A percentile compares a stretch with the other conserved stretches of the same genome.
These are phyloP conservation scores for Leccinum imitatum DNA, from an alignment of 768 basidiomycete genomes.

Conservation along the genomic window DNA sequence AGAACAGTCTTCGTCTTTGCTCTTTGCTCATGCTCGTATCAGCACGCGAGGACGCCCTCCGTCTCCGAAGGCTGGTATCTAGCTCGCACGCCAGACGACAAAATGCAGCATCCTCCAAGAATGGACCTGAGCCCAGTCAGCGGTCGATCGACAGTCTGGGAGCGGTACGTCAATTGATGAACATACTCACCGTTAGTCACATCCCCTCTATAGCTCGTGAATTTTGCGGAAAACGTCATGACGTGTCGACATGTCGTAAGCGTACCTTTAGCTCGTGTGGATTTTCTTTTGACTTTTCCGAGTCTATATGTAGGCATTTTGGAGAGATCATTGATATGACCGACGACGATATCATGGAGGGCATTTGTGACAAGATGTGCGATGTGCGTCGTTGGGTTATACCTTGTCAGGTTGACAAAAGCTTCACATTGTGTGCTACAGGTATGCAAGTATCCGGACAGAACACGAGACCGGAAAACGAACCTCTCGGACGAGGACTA, in stretches of 20 bases:
- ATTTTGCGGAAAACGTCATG: conserved; percentile 57
- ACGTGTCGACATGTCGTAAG: conserved; percentile 74
- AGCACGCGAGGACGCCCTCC: conserved; percentile 76
- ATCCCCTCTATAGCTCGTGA: conserved; percentile 37
- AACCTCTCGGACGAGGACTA: conserved; percentile 48
- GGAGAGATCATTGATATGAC: conserved; percentile 61
- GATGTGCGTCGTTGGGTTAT: conserved; percentile 51
- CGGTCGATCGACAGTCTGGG: conserved; percentile 62
- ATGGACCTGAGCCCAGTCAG: conserved; percentile 66
- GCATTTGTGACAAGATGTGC: conserved; percentile 76
- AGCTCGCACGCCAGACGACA: conserved; percentile 46
- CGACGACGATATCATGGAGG: conserved; percentile 43
- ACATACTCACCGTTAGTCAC: conserved; percentile 21
- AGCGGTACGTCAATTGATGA: conserved; percentile 42
- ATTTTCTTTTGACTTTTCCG: neutral
- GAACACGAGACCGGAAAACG: conserved; percentile 47
- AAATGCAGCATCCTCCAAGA: conserved; percentile 39
- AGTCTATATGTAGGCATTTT: conserved; percentile 81
- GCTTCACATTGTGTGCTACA: conserved; percentile 24
- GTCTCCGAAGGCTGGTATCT: conserved; percentile 53
- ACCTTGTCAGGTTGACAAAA: neutral
- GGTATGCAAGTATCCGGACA: conserved; percentile 81
- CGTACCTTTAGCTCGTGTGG: neutral
- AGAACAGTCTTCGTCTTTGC: neutral
- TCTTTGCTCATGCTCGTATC: neutral